A percentile compares a stretch with the other conserved stretches of the same genome.
Conservation (phyloP, 257 asterid genomes). For the Nicotiana knightiana region DNA sequence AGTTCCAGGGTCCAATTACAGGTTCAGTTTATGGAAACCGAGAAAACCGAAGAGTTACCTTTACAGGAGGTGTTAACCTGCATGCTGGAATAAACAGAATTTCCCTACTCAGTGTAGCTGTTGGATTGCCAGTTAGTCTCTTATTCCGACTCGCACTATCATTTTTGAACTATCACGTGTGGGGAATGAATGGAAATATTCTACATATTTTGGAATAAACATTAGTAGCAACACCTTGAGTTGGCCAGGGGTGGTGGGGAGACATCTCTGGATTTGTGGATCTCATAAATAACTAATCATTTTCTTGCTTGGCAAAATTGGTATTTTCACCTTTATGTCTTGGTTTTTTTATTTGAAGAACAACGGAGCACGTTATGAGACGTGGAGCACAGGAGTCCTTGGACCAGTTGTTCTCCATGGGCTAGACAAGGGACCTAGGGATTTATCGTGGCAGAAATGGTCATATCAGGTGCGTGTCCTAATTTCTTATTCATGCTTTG, state of each 20-base stretch:
- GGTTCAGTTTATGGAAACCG: constrained; percentile 79
- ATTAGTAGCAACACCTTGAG: background rate
- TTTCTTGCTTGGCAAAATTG: constrained; percentile 9
- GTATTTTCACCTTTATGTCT: background rate
- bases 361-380: constrained; percentile 67
- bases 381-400: constrained; percentile 59
- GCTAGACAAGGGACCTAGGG: constrained; percentile 53
- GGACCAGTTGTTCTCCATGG: constrained; percentile 82
- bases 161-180: background rate
- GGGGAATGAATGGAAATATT: background rate
- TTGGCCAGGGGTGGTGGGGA: background rate
- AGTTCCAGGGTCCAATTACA: constrained; percentile 20
- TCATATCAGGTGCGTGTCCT: constrained; percentile 64
- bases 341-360: constrained; percentile 40
- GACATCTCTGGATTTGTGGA: background rate
- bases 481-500: constrained; percentile 3
- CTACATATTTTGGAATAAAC: background rate
- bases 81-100: constrained; percentile 75
- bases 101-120: constrained; percentile 75
- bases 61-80: constrained; percentile 44
- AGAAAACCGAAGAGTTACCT: constrained; percentile 41
- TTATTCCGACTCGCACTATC: background rate
- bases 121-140: constrained; percentile 75
- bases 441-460: constrained; percentile 86
- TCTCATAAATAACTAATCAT: background rate